phyloP scores from a whole-genome alignment of 371 early-diverging fungal genomes.

The Paraphysoderma sedebokerense region DNA sequence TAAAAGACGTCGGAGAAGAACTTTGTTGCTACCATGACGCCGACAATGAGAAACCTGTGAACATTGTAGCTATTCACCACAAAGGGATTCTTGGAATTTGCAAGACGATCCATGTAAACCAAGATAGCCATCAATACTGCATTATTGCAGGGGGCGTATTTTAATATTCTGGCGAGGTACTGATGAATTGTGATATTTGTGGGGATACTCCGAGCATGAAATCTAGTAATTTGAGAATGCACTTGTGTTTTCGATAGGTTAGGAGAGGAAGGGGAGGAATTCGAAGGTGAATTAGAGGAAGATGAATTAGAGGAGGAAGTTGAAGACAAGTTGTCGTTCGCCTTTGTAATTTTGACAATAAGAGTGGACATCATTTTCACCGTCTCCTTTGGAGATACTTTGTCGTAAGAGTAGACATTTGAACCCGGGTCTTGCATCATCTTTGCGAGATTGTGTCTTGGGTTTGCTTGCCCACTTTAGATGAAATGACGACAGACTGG shows the following conservation, averaged over 20 bases:
- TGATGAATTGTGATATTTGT: conserved; percentile 42
- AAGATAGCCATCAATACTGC: conserved; percentile 52
- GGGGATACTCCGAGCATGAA: conserved; percentile 69
- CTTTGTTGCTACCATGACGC: conserved; percentile 64
- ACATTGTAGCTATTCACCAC: conserved; percentile 55
- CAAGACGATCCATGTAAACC: conserved; percentile 75
- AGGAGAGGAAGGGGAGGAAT: conserved; percentile 34
- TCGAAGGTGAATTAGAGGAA: conserved; percentile 38
- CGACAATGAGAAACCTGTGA: conserved; percentile 64
- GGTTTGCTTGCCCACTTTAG: too few relatives aligned
- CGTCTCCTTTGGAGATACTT: too few relatives aligned
- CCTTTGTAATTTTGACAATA: conserved; percentile 31
- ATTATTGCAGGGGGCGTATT: conserved; percentile 60
- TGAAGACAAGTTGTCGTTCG: conserved; percentile 18
- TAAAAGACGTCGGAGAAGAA: conserved; percentile 66
- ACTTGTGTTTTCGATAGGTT: too few relatives aligned
- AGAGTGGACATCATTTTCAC: conserved; percentile 40
- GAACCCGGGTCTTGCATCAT: too few relatives aligned
- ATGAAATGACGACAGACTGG: too few relatives aligned
- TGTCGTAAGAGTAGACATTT: too few relatives aligned
- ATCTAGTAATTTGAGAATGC: conserved; percentile 32
- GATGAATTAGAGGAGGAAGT: conserved; percentile 29
- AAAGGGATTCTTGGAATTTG: conserved; percentile 12
- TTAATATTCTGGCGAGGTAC: conserved; percentile 47
- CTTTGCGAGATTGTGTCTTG: too few relatives aligned